phyloP scores from a whole-genome alignment of 257 asterid genomes.

The Galeopsis tetrahit region DNA sequence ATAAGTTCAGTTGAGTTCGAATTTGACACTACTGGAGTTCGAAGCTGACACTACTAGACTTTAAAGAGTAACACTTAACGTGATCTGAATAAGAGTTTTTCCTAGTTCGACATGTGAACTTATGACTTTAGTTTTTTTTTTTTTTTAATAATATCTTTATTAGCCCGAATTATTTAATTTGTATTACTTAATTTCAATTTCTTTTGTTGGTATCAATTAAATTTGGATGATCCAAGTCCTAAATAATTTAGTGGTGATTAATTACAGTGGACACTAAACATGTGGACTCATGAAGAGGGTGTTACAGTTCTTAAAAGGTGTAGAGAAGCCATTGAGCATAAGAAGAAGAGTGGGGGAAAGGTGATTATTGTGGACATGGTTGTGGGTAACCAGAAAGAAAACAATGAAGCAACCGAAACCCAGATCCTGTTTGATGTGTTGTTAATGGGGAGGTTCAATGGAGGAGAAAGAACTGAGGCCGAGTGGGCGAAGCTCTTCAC shows the following conservation, averaged over 20 bases:
- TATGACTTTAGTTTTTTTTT: no score
- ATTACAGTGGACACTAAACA: not conserved
- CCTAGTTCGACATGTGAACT: no score
- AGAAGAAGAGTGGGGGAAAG: not conserved
- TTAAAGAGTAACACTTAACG: no score
- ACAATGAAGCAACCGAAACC: not conserved
- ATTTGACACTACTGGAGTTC: no score
- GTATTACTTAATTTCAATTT: no score
- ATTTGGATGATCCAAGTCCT: not conserved
- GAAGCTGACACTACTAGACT: no score
- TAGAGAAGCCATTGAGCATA: not conserved
- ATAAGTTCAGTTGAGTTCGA: no score
- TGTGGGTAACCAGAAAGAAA: not conserved
- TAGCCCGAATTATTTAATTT: no score
- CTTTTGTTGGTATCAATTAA: not conserved
- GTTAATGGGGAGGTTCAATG: not conserved
- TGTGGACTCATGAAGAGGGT: slow-evolving; percentile 12
- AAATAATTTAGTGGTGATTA: not conserved
- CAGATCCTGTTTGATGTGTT: slow-evolving; percentile 12
- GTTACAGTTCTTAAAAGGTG: not conserved
- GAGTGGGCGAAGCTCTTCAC: slow-evolving; percentile 16
- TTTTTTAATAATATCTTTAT: no score
- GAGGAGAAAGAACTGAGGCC: slow-evolving; percentile 20
- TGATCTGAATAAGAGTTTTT: no score
- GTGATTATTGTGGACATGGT: slow-evolving; percentile 24